Conservation (phyloP, 2,329 filamentous ascomycete genomes). For the Rhinocladiella similis region DNA sequence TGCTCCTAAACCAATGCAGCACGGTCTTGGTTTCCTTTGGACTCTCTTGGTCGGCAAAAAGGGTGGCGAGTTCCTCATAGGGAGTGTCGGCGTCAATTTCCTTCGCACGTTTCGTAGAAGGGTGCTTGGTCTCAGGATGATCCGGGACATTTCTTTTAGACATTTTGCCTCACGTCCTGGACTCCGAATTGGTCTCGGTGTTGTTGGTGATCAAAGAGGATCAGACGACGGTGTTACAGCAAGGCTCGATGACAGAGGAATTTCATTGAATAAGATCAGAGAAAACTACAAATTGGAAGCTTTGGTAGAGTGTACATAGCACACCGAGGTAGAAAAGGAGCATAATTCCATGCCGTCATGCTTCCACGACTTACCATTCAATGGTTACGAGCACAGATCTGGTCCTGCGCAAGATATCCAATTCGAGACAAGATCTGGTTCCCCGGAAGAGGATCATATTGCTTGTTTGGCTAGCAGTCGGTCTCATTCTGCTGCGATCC, state of each 20-base stretch:
- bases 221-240: background rate
- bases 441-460: too few species aligned
- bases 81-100: slow-evolving; percentile 49
- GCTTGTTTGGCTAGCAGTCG: too few species aligned
- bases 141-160: slow-evolving; percentile 31
- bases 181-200: background rate
- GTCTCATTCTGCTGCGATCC: too few species aligned
- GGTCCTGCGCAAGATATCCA: too few species aligned
- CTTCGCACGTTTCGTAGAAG: slow-evolving; percentile 51
- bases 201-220: background rate
- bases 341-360: too few species aligned
- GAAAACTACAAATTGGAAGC: too few species aligned
- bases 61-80: slow-evolving; percentile 42
- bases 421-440: too few species aligned
- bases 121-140: slow-evolving; percentile 41
- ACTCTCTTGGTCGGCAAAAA: slow-evolving; percentile 41
- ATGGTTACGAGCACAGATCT: too few species aligned
- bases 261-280: too few species aligned
- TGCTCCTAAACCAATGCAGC: slow-evolving; percentile 54
- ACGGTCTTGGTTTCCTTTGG: slow-evolving; percentile 43
- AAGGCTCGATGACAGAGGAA: background rate
- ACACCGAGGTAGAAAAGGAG: background rate
- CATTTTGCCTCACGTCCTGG: slow-evolving; percentile 22
- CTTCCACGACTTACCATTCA: too few species aligned
- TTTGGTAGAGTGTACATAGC: background rate